A percentile compares a stretch with the other conserved stretches of the same genome.
phyloP scores from a whole-genome alignment of 306 rosid species.

The Mimosa pudica region DNA sequence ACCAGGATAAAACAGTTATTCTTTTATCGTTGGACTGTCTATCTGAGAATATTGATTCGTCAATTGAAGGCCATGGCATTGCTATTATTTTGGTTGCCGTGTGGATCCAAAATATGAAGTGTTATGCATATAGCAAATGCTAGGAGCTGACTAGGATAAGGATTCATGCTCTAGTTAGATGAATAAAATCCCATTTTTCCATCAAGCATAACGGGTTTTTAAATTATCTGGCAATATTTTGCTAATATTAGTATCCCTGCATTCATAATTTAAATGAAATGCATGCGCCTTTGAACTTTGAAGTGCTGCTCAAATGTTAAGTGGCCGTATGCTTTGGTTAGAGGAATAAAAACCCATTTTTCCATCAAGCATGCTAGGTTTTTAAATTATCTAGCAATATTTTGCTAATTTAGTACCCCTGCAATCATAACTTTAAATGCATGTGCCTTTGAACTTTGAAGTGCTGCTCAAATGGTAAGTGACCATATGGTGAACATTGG shows the following conservation, averaged over 20 bases:
- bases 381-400: neutral
- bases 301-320: slow-evolving; percentile 10
- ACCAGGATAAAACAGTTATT: neutral
- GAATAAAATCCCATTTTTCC: neutral
- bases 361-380: neutral
- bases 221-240: neutral
- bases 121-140: neutral
- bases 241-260: neutral
- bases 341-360: neutral
- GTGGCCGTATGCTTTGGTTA: slow-evolving; percentile 3
- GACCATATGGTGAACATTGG: neutral
- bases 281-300: neutral
- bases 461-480: slow-evolving; percentile 10
- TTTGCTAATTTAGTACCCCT: neutral
- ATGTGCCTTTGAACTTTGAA: neutral
- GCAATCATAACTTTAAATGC: no score
- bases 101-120: neutral
- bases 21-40: neutral
- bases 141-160: neutral
- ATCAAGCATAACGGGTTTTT: neutral
- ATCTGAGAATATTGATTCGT: neutral
- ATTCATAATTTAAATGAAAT: neutral
- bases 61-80: neutral
- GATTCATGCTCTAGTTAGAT: slow-evolving; percentile 9
- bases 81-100: neutral